A percentile compares a stretch with the other conserved stretches of the same genome.
Evolutionary conservation across 768 basidiomycete species (phyloP).

Genomic region (Pleurotus ostreatus): DNA sequence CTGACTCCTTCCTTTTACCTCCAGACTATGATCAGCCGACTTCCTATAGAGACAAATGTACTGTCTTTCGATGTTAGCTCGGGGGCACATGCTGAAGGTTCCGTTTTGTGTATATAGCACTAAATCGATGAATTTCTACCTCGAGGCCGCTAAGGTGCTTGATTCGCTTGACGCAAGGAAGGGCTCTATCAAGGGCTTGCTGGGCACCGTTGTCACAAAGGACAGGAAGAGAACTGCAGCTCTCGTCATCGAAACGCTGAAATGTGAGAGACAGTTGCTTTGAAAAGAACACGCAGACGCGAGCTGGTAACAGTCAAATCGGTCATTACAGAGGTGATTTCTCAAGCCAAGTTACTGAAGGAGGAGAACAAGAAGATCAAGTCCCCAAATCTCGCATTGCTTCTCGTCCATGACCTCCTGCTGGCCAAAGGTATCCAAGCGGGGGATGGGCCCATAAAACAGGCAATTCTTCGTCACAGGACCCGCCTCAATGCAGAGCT

Average conservation of each 20-base stretch:
- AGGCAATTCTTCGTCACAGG: slow-evolving; percentile 84
- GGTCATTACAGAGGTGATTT: slow-evolving; percentile 67
- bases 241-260: slow-evolving; percentile 90
- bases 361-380: slow-evolving; percentile 76
- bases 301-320: slow-evolving; percentile 57
- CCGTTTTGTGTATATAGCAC: slow-evolving; percentile 25
- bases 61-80: slow-evolving; percentile 4
- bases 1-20: not conserved
- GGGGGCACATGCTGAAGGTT: slow-evolving; percentile 13
- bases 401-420: slow-evolving; percentile 84
- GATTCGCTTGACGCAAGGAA: slow-evolving; percentile 85
- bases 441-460: slow-evolving; percentile 86
- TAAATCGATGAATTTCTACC: slow-evolving; percentile 88
- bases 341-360: slow-evolving; percentile 60
- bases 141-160: slow-evolving; percentile 78
- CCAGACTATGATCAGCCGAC: not conserved
- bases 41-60: not conserved
- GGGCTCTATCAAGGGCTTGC: slow-evolving; percentile 87
- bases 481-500: slow-evolving; percentile 86
- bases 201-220: slow-evolving; percentile 70
- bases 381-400: slow-evolving; percentile 71
- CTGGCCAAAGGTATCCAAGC: slow-evolving; percentile 84
- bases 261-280: slow-evolving; percentile 58
- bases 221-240: slow-evolving; percentile 76
- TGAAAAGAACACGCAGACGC: not conserved